Evolutionary conservation across 208 protist species (phyloP), one percentile per base, ranked within the genome.

Genomic region (Trypanosoma theileri): DNA sequence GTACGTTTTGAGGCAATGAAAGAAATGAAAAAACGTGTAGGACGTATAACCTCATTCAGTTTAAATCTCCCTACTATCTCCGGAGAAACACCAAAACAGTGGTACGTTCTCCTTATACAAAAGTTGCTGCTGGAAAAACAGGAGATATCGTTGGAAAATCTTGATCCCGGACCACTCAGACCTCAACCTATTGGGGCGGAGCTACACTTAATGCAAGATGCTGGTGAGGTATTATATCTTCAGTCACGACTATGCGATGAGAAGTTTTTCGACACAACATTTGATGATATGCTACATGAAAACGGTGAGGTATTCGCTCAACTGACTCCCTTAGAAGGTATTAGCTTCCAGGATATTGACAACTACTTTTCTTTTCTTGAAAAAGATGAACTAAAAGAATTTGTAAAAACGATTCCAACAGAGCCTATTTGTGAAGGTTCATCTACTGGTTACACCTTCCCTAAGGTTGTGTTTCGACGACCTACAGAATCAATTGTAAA

Each of bases 261-360:
- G n/a, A 73, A 74, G 21, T 70, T 69, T 22, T 63, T 89, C 31
- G 75, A 85, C 48, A 77, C 80, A 26, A 35, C 68, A n/a, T 87
- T 79, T 63, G 78, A 84, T 19, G 85, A 95, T 60, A 79, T 80
- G 17, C 57, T 93, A 62, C 83, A 85, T 24, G 80, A 90, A 41
- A 83, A 95, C 31, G 90, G 90, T 21, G 90, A 93, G 60, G 58
- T 95, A 51, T 63, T 92, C 31, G 75, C 84, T 58, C 86, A 93
- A 63, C 71, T 95, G 51, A 75, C 69, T 14, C 85, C 85, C 14
- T 63, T 92, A n/a, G 87, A 93, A 56, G 90, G 86, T 19, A 81
- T 88, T 42, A 69, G 79, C 0, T 95, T 95, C 62, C 66, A 76
- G 10, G 83, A 89, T 41, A 57, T 95, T 46, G 90, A 93, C 28